Evolutionary conservation across 2,329 filamentous ascomycete genomes (phyloP).

Genomic region (Botrytis elliptica): DNA sequence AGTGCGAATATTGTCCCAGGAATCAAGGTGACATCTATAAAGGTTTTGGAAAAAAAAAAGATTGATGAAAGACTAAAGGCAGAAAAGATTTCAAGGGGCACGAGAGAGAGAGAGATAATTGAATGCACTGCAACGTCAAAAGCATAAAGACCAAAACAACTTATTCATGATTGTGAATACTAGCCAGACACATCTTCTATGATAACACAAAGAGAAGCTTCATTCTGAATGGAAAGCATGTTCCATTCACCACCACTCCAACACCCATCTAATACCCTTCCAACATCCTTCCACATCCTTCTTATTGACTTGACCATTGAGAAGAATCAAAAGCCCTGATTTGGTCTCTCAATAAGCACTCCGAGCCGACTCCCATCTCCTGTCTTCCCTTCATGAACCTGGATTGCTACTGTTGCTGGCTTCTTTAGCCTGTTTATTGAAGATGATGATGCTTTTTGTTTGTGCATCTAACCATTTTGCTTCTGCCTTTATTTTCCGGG

Average conservation of each 20-base stretch:
- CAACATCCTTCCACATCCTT: background rate
- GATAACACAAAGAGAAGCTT: background rate
- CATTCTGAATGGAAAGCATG: background rate
- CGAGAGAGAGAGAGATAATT: background rate
- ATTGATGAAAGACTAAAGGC: background rate
- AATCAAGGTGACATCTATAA: no score
- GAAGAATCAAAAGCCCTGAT: background rate
- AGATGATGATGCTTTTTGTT: background rate
- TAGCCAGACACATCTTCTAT: background rate
- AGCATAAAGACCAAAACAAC: background rate
- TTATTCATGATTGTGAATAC: background rate
- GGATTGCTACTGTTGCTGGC: background rate
- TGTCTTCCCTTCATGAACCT: background rate
- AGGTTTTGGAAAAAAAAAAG: no score
- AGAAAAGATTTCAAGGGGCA: background rate
- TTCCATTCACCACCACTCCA: background rate
- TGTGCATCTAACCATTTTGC: background rate
- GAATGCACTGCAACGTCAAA: background rate
- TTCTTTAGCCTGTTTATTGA: background rate
- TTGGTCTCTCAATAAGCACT: background rate
- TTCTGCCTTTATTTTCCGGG: background rate
- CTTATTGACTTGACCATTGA: background rate
- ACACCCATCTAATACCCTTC: background rate
- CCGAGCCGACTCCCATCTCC: no score
- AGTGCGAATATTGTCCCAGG: background rate